Base-by-base conservation (phyloP, 192 early-diverging fungal genomes). In the Entophlyctis luteolus region DNA sequence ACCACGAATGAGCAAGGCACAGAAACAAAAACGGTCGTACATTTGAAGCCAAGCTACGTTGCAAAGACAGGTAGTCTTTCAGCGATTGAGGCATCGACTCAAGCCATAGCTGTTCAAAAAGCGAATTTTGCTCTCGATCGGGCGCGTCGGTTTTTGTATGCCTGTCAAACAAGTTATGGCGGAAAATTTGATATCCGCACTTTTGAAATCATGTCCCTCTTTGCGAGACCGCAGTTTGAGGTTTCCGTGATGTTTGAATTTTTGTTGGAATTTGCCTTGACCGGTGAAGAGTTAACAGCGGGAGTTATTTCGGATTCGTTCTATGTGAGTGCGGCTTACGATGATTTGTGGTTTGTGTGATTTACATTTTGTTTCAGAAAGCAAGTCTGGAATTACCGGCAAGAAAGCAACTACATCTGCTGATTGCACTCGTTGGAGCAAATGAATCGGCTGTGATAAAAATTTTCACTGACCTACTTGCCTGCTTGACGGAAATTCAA, bases 181-280 rank as follows among this genome's bases (percentile, higher is more conserved):
- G 63, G 63, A 1, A 42, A 55, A 22, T 66, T 66, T 27, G 63
- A 66, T 33, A 48, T 36, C 8, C 63, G 63, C 20, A 66, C 63
- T 0, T 66, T 66, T 39, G 63, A 66, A 39, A 53, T 47, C 22
- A 16, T 66, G 16, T 10, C 63, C 18, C 27, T 52, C 16, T 27
- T 66, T 16, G 52, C 48, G 29, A 38, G 36, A 25, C 63, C 37
- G 12, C 5, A 35, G 6, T 66, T 66, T 66, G 63, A 66, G 31
- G 55, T 66, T 10, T 38, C 48, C 8, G 20, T 42, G 20, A 18
- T 66, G 49, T 28, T 66, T 31, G 63, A 54, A n/a, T 47, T 54
- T 54, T 23, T 66, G 12, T 48, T 66, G 5, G 10, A 6, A 33
- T n/a, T 54, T 54, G 63, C 49, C 1, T 34, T 25, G 8, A 20